phyloP scores from a whole-genome alignment of 495 filamentous ascomycete genomes.

The Aspergillus indologenus region DNA sequence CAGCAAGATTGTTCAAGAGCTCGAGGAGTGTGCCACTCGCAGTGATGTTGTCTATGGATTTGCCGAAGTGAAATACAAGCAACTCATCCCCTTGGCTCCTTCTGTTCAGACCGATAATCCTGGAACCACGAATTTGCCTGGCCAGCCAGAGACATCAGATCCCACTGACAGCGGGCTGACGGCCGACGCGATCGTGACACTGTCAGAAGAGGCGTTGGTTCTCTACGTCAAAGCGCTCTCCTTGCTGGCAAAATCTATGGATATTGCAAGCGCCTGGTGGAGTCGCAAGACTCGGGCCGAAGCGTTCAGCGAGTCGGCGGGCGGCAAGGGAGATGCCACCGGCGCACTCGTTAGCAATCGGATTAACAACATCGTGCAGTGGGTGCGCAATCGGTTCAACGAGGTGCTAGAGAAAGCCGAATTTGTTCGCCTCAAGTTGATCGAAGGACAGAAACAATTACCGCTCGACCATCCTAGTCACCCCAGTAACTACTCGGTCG shows the following conservation, averaged over 20 bases:
- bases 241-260: constrained; percentile 91
- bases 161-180: constrained; percentile 57
- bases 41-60: constrained; percentile 96
- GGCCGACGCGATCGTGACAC: constrained; percentile 74
- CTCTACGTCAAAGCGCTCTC: constrained; percentile 92
- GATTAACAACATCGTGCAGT: constrained; percentile 91
- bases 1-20: constrained; percentile 65
- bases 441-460: constrained; percentile 80
- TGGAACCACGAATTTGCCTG: constrained; percentile 28
- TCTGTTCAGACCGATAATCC: constrained; percentile 55
- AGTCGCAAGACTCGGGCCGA: constrained; percentile 69
- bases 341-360: constrained; percentile 59
- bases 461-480: constrained; percentile 84
- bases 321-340: constrained; percentile 42
- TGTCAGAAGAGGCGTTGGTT: constrained; percentile 93
- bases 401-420: constrained; percentile 95
- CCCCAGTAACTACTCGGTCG: constrained; percentile 66
- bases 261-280: constrained; percentile 94
- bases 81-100: constrained; percentile 82
- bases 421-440: constrained; percentile 78
- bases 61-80: constrained; percentile 97
- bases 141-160: constrained; percentile 34
- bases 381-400: constrained; percentile 91
- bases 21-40: constrained; percentile 87
- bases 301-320: constrained; percentile 44